Conservation (phyloP, 257 asterid genomes). For the Mitragyna speciosa region DNA sequence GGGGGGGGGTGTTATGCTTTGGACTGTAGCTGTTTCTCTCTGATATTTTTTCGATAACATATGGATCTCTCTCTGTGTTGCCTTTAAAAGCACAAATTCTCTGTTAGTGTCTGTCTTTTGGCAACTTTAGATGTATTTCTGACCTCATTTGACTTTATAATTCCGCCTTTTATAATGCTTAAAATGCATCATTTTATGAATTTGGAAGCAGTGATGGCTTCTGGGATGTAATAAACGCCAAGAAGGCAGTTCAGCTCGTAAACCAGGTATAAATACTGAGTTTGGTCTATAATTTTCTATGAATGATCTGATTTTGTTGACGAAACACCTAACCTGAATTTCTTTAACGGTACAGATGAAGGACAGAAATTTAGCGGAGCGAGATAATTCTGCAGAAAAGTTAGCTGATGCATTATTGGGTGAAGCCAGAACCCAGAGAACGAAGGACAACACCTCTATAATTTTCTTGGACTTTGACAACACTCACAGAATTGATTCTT, state of each 20-base stretch:
- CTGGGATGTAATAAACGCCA: slow-evolving; percentile 79
- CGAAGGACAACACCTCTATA: slow-evolving; percentile 86
- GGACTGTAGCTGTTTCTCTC: background rate
- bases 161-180: background rate
- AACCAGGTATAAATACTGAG: slow-evolving; percentile 50
- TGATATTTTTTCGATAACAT: background rate
- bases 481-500: slow-evolving; percentile 36
- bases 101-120: too few relatives aligned
- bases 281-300: background rate
- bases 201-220: slow-evolving; percentile 75
- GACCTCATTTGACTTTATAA: background rate
- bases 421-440: slow-evolving; percentile 78
- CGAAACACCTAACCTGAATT: background rate
- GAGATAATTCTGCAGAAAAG: slow-evolving; percentile 57
- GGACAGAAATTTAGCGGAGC: slow-evolving; percentile 46
- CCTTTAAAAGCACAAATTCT: background rate
- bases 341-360: slow-evolving; percentile 36
- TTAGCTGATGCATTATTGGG: slow-evolving; percentile 65
- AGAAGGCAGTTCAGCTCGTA: slow-evolving; percentile 82
- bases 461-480: slow-evolving; percentile 68
- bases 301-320: background rate
- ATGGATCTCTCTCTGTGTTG: background rate
- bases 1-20: too few relatives aligned
- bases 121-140: background rate
- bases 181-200: background rate